Conservation (phyloP, 2,329 filamentous ascomycete species). For the Penicillium sp. region DNA sequence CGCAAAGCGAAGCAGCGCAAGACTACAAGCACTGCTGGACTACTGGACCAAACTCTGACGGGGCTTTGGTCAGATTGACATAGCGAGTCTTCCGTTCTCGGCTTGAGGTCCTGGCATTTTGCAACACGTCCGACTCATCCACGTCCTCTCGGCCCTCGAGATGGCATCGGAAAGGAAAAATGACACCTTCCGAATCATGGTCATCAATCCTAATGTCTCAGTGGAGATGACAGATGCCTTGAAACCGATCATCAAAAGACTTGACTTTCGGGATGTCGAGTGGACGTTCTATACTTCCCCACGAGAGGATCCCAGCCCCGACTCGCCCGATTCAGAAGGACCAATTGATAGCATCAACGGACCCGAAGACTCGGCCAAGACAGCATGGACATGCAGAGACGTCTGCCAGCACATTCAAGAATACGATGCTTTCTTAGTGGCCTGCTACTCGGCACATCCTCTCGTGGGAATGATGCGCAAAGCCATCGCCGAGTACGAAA, state of each 20-base stretch:
- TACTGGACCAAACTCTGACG: neutral
- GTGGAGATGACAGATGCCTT: constrained; percentile 40
- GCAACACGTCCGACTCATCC: too few species aligned
- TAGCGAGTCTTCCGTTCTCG: too few species aligned
- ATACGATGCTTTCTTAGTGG: constrained; percentile 73
- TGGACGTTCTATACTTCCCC: constrained; percentile 39
- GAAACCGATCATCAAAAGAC: constrained; percentile 34
- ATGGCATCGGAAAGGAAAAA: constrained; percentile 15
- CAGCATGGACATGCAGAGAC: constrained; percentile 56
- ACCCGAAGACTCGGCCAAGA: constrained; percentile 59
- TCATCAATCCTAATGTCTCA: constrained; percentile 44
- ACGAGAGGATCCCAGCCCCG: constrained; percentile 23
- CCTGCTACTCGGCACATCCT: constrained; percentile 81
- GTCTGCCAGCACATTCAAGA: constrained; percentile 42
- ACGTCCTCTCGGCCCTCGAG: neutral
- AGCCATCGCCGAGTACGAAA: constrained; percentile 28
- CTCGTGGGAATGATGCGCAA: constrained; percentile 59
- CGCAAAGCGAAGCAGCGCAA: too few species aligned
- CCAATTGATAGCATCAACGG: constrained; percentile 75
- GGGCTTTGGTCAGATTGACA: too few species aligned
- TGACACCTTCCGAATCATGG: constrained; percentile 28
- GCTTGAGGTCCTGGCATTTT: too few species aligned
- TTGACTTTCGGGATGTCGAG: constrained; percentile 32
- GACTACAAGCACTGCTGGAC: too few species aligned
- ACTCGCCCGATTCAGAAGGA: constrained; percentile 24